These are phyloP conservation scores for Coprinopsis sp. DNA, from an alignment of 768 basidiomycete genomes.

Conservation along the genomic window DNA sequence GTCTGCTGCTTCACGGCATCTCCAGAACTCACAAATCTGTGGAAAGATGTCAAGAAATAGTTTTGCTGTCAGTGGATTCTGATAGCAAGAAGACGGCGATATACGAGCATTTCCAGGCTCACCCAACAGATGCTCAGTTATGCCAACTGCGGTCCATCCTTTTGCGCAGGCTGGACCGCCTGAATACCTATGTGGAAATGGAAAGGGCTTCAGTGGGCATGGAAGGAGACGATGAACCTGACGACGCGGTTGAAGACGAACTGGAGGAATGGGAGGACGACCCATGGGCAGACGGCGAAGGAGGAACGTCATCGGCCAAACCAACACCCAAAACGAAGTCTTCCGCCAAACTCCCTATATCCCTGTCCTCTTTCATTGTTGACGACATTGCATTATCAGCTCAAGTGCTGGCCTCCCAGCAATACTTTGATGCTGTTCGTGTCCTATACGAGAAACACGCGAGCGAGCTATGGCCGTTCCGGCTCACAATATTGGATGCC, in stretches of 20 bases:
- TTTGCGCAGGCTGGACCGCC: slow-evolving; percentile 60
- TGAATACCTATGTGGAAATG: slow-evolving; percentile 71
- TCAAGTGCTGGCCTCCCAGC: slow-evolving; percentile 58
- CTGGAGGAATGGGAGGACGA: slow-evolving; percentile 75
- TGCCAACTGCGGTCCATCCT: slow-evolving; percentile 63
- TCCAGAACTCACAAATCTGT: slow-evolving; percentile 49
- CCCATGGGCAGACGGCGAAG: slow-evolving; percentile 58
- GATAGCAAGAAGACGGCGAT: slow-evolving; percentile 8
- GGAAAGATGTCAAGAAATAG: slow-evolving; percentile 39
- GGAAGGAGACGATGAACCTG: slow-evolving; percentile 11
- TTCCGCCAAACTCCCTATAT: slow-evolving; percentile 33
- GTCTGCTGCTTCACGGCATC: slow-evolving; percentile 60
- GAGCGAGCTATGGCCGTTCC: slow-evolving; percentile 58
- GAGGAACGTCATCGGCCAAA: slow-evolving; percentile 17
- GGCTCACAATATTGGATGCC: slow-evolving; percentile 63
- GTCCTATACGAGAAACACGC: slow-evolving; percentile 56
- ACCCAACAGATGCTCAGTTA: slow-evolving; percentile 59
- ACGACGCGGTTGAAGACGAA: slow-evolving; percentile 37
- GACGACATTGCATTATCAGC: slow-evolving; percentile 55
- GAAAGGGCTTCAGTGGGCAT: slow-evolving; percentile 33
- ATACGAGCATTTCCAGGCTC: slow-evolving; percentile 49
- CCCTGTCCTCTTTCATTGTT: slow-evolving; percentile 61
- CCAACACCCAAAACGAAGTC: slow-evolving; percentile 29
- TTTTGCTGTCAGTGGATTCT: slow-evolving; percentile 14
- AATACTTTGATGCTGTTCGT: slow-evolving; percentile 53